Conservation (phyloP, 352 stramenopile genomes). For the Pythium dissotocum region DNA sequence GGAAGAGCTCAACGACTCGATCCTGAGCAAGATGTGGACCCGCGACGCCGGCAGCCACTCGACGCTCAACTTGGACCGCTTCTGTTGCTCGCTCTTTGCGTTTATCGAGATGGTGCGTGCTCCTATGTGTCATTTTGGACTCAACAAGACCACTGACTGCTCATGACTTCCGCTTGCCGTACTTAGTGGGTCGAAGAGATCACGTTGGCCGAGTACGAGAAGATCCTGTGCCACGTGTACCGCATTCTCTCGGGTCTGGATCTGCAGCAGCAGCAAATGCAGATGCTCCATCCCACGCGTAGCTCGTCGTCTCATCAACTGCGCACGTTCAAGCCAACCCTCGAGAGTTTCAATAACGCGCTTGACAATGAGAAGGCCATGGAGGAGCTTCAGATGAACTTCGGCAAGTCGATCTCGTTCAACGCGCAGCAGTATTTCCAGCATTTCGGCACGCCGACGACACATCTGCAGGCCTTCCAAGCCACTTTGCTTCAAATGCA, state of each 20-base stretch:
- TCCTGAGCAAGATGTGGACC: constrained; percentile 52
- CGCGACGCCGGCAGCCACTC: constrained; percentile 38
- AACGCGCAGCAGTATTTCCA: constrained; percentile 36
- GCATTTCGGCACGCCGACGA: constrained; percentile 30
- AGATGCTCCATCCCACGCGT: background rate
- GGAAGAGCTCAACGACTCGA: constrained; percentile 45
- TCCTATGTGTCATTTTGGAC: background rate
- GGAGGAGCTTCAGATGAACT: constrained; percentile 36
- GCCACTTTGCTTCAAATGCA: constrained; percentile 25
- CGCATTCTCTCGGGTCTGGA: constrained; percentile 26
- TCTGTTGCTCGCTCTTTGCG: constrained; percentile 60
- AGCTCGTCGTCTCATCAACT: constrained; percentile 7
- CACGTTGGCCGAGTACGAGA: constrained; percentile 36
- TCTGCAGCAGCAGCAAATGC: background rate
- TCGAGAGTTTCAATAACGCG: constrained; percentile 35
- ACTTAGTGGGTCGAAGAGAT: constrained; percentile 43
- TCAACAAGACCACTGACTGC: background rate
- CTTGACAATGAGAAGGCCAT: constrained; percentile 36
- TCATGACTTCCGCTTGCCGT: background rate
- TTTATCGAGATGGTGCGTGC: constrained; percentile 56
- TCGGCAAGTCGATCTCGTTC: constrained; percentile 48
- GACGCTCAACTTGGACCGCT: constrained; percentile 50
- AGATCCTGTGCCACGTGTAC: constrained; percentile 39
- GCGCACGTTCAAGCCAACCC: constrained; percentile 33
- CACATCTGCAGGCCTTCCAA: constrained; percentile 28